Evolutionary conservation across 768 basidiomycete genomes (phyloP).

Genomic region (Hirschioporus abietinus): DNA sequence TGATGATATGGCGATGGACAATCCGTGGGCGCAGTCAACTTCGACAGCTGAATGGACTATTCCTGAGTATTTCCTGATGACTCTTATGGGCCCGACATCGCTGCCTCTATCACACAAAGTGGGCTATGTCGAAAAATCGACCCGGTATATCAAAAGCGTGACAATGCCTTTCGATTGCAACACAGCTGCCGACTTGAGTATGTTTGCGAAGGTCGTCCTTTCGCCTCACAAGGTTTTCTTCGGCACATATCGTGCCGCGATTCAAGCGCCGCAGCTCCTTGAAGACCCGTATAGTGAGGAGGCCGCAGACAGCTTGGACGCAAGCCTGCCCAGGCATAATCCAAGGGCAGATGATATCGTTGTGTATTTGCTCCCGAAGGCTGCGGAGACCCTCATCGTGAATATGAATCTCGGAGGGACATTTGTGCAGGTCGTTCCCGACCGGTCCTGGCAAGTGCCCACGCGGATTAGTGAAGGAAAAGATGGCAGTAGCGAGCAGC

Average conservation of each 20-base stretch:
- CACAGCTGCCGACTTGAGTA: constrained; percentile 21
- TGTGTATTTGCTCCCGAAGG: constrained; percentile 45
- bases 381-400: constrained; percentile 35
- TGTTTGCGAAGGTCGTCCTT: constrained; percentile 46
- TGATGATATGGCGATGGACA: background rate
- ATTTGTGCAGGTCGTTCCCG: constrained; percentile 62
- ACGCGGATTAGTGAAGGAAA: constrained; percentile 14
- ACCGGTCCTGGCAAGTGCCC: constrained; percentile 7
- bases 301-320: constrained; percentile 9
- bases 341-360: constrained; percentile 54
- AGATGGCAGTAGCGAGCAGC: constrained; percentile 16
- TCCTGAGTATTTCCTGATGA: constrained; percentile 22
- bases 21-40: constrained; percentile 5
- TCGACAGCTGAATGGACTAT: constrained; percentile 10
- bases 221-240: constrained; percentile 48
- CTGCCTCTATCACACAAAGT: constrained; percentile 59
- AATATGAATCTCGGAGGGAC: constrained; percentile 62
- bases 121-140: constrained; percentile 61
- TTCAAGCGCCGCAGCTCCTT: constrained; percentile 14
- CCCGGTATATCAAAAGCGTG: constrained; percentile 50
- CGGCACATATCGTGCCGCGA: constrained; percentile 20
- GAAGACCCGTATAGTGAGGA: constrained; percentile 15
- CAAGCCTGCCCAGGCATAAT: constrained; percentile 32
- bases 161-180: constrained; percentile 30
- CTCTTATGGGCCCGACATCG: constrained; percentile 48